Percentiles rank a stretch among this genome's conserved stretches.
Conservation (phyloP, 177 flowering plant species). For the Vitis hybrid region DNA sequence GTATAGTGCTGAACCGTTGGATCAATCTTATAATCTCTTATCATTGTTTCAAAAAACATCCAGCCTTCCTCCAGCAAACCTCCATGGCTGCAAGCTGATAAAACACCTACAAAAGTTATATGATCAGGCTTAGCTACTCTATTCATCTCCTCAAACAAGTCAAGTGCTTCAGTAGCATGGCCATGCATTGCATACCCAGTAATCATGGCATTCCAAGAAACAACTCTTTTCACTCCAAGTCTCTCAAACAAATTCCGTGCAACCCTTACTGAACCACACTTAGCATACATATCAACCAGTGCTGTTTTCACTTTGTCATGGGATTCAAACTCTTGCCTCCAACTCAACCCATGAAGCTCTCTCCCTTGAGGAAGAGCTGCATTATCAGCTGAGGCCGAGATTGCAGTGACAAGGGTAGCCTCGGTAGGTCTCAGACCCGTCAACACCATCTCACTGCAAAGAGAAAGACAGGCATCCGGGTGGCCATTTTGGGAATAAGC, state of each 20-base stretch:
- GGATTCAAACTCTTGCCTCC: conserved; percentile 45
- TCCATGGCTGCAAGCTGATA: conserved; percentile 67
- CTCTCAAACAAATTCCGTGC: conserved; percentile 49
- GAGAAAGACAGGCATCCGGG: conserved; percentile 38
- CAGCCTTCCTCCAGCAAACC: conserved; percentile 57
- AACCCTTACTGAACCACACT: conserved; percentile 45
- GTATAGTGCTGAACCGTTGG: conserved; percentile 65
- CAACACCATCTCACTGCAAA: conserved; percentile 49
- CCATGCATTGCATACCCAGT: conserved; percentile 72
- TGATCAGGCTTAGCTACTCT: conserved; percentile 45
- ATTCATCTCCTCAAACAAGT: conserved; percentile 53
- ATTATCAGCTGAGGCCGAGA: conserved; percentile 53
- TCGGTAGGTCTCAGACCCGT: conserved; percentile 38
- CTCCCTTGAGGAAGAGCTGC: conserved; percentile 57
- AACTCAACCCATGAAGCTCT: conserved; percentile 57
- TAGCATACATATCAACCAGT: conserved; percentile 71
- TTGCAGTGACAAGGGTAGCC: conserved; percentile 52
- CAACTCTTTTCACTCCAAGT: conserved; percentile 37
- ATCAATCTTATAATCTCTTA: conserved; percentile 33
- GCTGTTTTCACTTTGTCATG: conserved; percentile 60
- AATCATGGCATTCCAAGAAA: conserved; percentile 77
- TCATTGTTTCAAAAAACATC: conserved; percentile 40
- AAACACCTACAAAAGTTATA: conserved; percentile 65
- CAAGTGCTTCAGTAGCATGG: conserved; percentile 46
- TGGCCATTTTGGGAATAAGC: conserved; percentile 63